A percentile compares a stretch with the other conserved stretches of the same genome.
These are phyloP conservation scores for Vitis rotundifolia DNA, from an alignment of 164 flowering plant genomes.

Conservation along the genomic window DNA sequence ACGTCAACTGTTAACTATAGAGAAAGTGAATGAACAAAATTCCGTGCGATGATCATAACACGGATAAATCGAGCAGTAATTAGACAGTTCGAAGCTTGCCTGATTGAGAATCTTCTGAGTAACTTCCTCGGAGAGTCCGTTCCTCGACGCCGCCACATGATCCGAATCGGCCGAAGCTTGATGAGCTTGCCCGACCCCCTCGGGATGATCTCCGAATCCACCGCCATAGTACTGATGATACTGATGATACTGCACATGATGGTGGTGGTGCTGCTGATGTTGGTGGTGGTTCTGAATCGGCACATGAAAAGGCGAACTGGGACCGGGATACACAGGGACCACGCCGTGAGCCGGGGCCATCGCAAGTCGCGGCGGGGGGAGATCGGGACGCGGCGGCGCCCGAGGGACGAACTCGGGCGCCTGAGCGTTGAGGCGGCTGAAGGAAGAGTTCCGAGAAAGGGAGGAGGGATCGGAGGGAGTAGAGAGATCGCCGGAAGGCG, in stretches of 20 bases:
- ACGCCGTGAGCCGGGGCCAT: slow-evolving; percentile 34
- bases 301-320: slow-evolving; percentile 32
- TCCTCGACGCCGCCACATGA: slow-evolving; percentile 22
- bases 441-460: slow-evolving; percentile 44
- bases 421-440: slow-evolving; percentile 69
- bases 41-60: too few species aligned
- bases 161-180: slow-evolving; percentile 22
- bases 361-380: slow-evolving; percentile 21
- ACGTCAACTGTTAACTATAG: too few species aligned
- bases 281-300: slow-evolving; percentile 19
- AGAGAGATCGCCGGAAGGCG: slow-evolving; percentile 1
- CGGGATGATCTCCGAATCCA: slow-evolving; percentile 16
- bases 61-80: too few species aligned
- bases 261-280: slow-evolving; percentile 15
- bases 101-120: slow-evolving; percentile 66
- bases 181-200: slow-evolving; percentile 18
- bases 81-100: slow-evolving; percentile 23
- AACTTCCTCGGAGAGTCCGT: slow-evolving; percentile 54
- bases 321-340: slow-evolving; percentile 39
- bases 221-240: slow-evolving; percentile 10
- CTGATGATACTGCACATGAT: slow-evolving; percentile 22
- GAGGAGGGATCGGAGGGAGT: slow-evolving; percentile 38
- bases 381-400: slow-evolving; percentile 18
- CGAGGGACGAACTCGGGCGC: slow-evolving; percentile 82
- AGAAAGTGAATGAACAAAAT: too few species aligned